Conservation (phyloP, 257 asterid species). For the Solanum ahanhuiri region DNA sequence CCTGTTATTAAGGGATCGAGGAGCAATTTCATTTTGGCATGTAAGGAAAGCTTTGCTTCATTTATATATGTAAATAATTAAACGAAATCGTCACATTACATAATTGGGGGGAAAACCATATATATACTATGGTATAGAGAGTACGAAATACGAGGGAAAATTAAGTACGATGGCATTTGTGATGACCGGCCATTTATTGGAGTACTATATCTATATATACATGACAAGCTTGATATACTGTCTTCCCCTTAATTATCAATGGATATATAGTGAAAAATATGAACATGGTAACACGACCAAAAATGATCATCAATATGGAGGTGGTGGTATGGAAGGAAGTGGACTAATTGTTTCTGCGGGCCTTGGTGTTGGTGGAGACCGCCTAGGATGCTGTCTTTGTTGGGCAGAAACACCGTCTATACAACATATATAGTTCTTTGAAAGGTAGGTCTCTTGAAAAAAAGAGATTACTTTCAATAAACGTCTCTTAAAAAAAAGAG, state of each 20-base stretch:
- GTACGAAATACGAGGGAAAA: not conserved
- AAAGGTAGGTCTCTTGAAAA: not conserved
- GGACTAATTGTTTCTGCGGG: not conserved
- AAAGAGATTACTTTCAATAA: not conserved
- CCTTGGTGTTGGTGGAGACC: not conserved
- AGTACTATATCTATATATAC: too few relatives aligned
- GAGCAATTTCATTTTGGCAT: not conserved
- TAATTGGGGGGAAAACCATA: not conserved
- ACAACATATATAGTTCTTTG: too few relatives aligned
- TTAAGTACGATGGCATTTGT: not conserved
- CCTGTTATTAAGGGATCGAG: not conserved
- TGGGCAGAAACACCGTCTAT: too few relatives aligned
- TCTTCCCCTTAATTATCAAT: too few relatives aligned
- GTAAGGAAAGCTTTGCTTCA: not conserved
- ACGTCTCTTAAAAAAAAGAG: not conserved
- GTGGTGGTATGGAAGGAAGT: rapidly evolving
- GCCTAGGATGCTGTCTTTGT: not conserved
- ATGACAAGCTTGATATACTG: not conserved
- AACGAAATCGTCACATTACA: not conserved
- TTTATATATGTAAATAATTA: not conserved
- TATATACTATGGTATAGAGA: not conserved
- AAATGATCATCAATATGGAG: not conserved
- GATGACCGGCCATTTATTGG: too few relatives aligned
- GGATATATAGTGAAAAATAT: not conserved
- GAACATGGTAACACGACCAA: not conserved